Evolutionary conservation across 2,329 filamentous ascomycete genomes (phyloP).

Genomic region (Fusarium sp.): DNA sequence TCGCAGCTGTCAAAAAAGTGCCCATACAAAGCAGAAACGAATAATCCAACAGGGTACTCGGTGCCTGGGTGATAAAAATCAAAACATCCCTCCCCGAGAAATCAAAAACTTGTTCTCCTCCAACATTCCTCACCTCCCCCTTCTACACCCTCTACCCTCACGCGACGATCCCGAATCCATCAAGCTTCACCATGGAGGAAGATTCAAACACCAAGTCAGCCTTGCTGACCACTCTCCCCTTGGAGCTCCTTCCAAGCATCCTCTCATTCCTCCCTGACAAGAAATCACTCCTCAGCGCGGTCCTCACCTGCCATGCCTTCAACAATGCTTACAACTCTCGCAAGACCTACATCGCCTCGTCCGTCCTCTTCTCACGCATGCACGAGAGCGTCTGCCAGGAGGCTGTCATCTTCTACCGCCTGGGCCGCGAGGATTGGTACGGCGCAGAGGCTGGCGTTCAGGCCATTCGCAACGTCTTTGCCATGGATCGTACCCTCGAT

Average conservation of each 20-base stretch:
- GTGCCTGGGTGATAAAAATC: neutral
- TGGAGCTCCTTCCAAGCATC: constrained; percentile 6
- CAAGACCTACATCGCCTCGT: constrained; percentile 1
- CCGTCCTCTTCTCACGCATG: constrained; percentile 17
- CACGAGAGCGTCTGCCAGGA: constrained; percentile 17
- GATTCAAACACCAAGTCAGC: neutral
- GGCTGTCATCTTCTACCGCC: neutral
- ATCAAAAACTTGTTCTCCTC: neutral
- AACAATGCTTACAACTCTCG: constrained; percentile 5
- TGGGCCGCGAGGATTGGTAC: constrained; percentile 6
- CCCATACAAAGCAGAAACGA: neutral
- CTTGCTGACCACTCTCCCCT: neutral
- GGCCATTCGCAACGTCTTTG: constrained; percentile 4
- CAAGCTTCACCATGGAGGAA: neutral
- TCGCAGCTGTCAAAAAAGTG: neutral
- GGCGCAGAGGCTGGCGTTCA: neutral
- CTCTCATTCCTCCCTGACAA: constrained; percentile 11
- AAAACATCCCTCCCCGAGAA: neutral
- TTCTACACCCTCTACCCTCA: neutral
- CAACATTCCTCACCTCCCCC: neutral
- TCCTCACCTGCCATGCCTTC: constrained; percentile 1
- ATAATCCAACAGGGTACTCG: neutral
- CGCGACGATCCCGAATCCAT: neutral
- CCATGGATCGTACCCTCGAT: neutral
- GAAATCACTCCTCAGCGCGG: neutral